phyloP scores from a whole-genome alignment of 352 stramenopile genomes.

The Phytophthora hybrid region DNA sequence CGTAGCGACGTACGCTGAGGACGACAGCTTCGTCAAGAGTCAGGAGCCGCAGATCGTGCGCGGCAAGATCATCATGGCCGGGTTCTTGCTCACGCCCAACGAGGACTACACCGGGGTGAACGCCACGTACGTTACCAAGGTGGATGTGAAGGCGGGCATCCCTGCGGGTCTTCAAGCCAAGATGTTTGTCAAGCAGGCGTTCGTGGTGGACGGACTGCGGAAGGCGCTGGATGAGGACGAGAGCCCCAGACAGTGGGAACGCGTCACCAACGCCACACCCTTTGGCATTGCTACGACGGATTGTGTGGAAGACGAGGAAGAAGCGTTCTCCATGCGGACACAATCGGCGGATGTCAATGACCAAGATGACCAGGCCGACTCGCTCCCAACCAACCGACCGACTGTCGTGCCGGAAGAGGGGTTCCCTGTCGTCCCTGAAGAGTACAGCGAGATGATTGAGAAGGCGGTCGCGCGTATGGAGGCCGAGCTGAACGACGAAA shows the following conservation, averaged over 20 bases:
- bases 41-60: conserved; percentile 63
- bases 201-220: conserved; percentile 67
- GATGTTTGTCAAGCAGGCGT: conserved; percentile 78
- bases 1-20: conserved; percentile 54
- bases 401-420: conserved; percentile 53
- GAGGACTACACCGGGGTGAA: conserved; percentile 64
- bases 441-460: conserved; percentile 67
- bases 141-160: conserved; percentile 69
- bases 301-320: conserved; percentile 54
- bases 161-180: conserved; percentile 64
- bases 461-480: conserved; percentile 68
- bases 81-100: conserved; percentile 71
- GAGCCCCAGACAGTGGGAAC: conserved; percentile 27
- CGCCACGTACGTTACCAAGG: conserved; percentile 74
- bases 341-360: conserved; percentile 25
- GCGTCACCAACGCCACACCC: conserved; percentile 59
- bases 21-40: conserved; percentile 47
- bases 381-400: not conserved
- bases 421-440: conserved; percentile 50
- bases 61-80: conserved; percentile 60
- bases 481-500: conserved; percentile 61
- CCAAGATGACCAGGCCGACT: conserved; percentile 37
- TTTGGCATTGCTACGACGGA: conserved; percentile 60
- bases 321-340: conserved; percentile 33
- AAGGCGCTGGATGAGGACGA: conserved; percentile 66